phyloP scores from a whole-genome alignment of 1,284 basidiomycete genomes.

The Ustilago bromivora region DNA sequence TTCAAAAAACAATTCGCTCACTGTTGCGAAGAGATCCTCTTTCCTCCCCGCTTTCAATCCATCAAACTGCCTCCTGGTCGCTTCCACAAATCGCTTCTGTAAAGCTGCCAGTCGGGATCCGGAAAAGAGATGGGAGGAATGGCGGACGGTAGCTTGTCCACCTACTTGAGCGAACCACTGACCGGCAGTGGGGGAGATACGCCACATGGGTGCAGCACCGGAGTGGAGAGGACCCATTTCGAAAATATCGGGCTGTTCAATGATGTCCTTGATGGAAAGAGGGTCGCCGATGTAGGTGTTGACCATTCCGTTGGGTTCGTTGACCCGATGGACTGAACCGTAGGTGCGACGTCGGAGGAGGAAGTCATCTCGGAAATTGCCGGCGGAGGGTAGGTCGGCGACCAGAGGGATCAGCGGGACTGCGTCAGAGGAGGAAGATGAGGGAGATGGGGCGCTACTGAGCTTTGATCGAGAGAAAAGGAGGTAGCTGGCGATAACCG shows the following conservation, averaged over 20 bases:
- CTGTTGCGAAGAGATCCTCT: constrained; percentile 4
- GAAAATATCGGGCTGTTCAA: constrained; percentile 12
- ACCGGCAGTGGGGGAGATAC: constrained; percentile 5
- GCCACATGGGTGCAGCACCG: constrained; percentile 23
- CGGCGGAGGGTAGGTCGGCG: not conserved
- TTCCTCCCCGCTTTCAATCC: not conserved
- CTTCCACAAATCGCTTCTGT: constrained; percentile 16
- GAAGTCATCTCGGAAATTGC: constrained; percentile 14
- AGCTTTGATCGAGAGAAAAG: not conserved
- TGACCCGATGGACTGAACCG: constrained; percentile 10
- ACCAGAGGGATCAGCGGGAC: constrained; percentile 7
- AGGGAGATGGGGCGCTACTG: not conserved
- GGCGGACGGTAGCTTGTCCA: constrained; percentile 5
- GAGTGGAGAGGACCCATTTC: constrained; percentile 13
- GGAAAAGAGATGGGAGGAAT: constrained; percentile 18
- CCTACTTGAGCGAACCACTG: constrained; percentile 20
- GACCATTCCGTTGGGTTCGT: constrained; percentile 9
- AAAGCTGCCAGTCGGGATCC: constrained; percentile 9
- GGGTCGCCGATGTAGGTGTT: constrained; percentile 16
- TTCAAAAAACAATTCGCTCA: constrained; percentile 10
- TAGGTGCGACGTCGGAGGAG: not conserved
- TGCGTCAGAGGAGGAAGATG: not conserved
- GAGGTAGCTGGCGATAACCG: not conserved
- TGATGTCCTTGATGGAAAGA: constrained; percentile 23
- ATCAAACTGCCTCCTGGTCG: not conserved